Conservation (phyloP, 805 yeast genomes). For the Lipomyces orientalis region DNA sequence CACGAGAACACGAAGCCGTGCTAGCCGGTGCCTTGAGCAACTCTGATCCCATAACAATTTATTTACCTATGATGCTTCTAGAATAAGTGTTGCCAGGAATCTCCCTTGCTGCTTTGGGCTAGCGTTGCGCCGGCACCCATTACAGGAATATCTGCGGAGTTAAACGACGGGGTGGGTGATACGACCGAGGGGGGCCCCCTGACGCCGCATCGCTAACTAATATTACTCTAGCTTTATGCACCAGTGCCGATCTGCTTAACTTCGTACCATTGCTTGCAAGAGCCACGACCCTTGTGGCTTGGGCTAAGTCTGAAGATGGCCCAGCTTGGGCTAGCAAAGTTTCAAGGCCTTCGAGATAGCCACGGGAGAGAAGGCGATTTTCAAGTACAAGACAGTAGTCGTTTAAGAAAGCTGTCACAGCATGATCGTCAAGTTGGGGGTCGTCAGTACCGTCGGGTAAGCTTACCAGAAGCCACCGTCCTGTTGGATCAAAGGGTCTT, state of each 20-base stretch:
- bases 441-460: neutral
- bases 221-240: neutral
- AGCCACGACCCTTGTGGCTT: neutral
- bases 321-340: neutral
- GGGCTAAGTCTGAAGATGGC: neutral
- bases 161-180: no score
- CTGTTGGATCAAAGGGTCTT: neutral
- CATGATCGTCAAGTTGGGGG: neutral
- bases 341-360: neutral
- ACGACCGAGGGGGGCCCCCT: no score
- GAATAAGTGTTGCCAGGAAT: no score
- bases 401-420: neutral
- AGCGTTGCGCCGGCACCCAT: no score
- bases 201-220: no score
- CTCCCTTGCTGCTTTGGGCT: no score
- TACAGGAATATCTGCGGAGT: no score
- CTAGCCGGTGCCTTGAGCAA: no score
- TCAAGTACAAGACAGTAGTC: neutral
- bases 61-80: no score
- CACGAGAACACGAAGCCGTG: no score
- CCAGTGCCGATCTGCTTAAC: neutral
- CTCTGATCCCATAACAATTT: no score
- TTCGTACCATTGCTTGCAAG: neutral
- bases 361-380: neutral
- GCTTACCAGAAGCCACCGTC: neutral